Conservation (phyloP, 148 eudicot species). For the Vaccinium darrowii region DNA sequence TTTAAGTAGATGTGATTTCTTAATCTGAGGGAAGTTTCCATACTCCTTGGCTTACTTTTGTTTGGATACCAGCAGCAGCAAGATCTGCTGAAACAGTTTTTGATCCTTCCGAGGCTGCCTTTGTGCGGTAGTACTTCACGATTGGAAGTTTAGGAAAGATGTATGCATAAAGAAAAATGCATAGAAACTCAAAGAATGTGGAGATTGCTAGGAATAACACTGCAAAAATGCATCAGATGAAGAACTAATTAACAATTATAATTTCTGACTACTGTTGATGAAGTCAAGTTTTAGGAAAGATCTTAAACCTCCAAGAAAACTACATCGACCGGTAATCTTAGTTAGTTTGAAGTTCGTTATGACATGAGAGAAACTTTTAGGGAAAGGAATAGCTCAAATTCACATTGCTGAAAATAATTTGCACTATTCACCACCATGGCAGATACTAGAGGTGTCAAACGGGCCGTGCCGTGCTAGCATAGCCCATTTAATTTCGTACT, state of each 20-base stretch:
- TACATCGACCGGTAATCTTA: not conserved
- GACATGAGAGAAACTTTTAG: not conserved
- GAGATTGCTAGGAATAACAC: conserved; percentile 54
- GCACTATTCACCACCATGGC: not conserved
- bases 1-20: not conserved
- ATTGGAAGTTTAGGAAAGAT: conserved; percentile 56
- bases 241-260: not conserved
- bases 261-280: not conserved
- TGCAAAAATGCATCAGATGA: conserved; percentile 23
- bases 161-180: conserved; percentile 49
- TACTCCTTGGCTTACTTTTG: conserved; percentile 16
- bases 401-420: not conserved
- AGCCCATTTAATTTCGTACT: too few species aligned
- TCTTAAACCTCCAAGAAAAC: not conserved
- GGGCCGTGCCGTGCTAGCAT: too few species aligned
- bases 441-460: too few species aligned
- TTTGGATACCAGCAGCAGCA: conserved; percentile 50
- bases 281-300: not conserved
- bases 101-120: conserved; percentile 64
- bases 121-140: conserved; percentile 55
- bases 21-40: not conserved
- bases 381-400: not conserved
- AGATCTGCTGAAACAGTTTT: conserved; percentile 59
- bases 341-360: not conserved
- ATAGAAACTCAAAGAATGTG: conserved; percentile 43